A percentile compares a stretch with the other conserved stretches of the same genome.
Conservation (phyloP, 176 grass and related monocot species). For the Aegilops tauschii region DNA sequence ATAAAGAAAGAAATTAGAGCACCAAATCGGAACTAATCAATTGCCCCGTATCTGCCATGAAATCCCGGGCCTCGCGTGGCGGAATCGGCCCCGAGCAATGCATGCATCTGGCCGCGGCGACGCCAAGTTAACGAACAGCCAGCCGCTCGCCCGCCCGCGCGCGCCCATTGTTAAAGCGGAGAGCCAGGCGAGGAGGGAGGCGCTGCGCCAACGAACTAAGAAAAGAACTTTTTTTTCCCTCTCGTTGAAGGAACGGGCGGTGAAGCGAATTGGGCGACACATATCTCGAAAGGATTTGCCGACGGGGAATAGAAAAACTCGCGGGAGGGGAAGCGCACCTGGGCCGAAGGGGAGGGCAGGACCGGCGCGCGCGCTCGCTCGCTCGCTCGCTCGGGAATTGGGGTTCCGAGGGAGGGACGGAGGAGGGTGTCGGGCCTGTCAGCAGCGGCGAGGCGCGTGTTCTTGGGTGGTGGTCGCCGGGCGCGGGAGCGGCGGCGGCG, state of each 20-base stretch:
- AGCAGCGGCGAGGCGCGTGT: neutral
- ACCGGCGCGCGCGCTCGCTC: constrained; percentile 1
- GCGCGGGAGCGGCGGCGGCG: neutral
- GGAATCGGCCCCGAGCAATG: constrained; percentile 38
- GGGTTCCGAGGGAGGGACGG: neutral
- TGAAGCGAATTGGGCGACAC: constrained; percentile 23
- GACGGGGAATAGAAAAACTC: neutral
- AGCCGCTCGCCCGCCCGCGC: constrained; percentile 9
- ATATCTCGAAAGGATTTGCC: constrained; percentile 33
- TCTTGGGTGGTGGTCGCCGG: constrained; percentile 31
- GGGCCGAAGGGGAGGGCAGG: neutral
- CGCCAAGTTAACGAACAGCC: neutral
- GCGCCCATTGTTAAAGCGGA: constrained; percentile 41
- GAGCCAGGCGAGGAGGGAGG: constrained; percentile 23
- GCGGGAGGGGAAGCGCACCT: constrained; percentile 40
- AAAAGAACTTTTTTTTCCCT: neutral
- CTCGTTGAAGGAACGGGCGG: neutral
- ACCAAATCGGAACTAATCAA: constrained; percentile 47
- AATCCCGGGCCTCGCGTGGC: constrained; percentile 39
- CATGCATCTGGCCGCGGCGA: constrained; percentile 42
- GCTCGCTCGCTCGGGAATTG: constrained; percentile 8
- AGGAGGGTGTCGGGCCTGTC: constrained; percentile 1
- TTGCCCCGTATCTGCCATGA: constrained; percentile 33
- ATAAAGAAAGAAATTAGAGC: constrained; percentile 34
- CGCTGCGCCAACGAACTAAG: neutral